Evolutionary conservation across 768 basidiomycete species (phyloP).

Genomic region (Mycena vitilis): DNA sequence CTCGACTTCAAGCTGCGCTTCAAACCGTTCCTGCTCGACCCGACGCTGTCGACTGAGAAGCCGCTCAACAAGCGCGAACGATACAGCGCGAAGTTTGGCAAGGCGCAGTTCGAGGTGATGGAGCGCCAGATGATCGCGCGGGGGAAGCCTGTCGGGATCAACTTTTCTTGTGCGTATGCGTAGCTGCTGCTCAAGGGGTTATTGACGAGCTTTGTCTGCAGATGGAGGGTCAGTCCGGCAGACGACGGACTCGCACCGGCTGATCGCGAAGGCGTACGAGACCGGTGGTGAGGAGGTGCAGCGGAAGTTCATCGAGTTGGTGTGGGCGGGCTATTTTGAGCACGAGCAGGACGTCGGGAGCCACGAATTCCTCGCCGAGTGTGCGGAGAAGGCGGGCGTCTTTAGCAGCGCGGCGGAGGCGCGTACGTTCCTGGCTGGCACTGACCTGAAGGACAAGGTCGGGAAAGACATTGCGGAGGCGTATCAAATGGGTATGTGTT

Average conservation of each 20-base stretch:
- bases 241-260: conserved; percentile 36
- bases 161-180: conserved; percentile 28
- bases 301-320: conserved; percentile 29
- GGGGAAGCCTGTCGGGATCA: conserved; percentile 26
- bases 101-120: conserved; percentile 13
- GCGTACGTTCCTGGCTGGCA: conserved; percentile 15
- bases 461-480: conserved; percentile 28
- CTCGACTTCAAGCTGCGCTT: conserved; percentile 34
- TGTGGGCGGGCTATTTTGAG: conserved; percentile 35
- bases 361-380: conserved; percentile 32
- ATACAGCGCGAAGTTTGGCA: conserved; percentile 23
- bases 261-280: conserved; percentile 33
- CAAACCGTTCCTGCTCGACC: conserved; percentile 36
- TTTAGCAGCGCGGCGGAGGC: conserved; percentile 26
- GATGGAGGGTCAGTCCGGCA: conserved; percentile 32
- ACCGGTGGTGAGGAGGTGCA: conserved; percentile 30
- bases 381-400: conserved; percentile 26
- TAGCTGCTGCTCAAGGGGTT: too few relatives aligned
- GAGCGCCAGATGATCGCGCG: conserved; percentile 29
- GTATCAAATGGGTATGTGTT: conserved; percentile 10
- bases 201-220: neutral
- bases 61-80: conserved; percentile 31
- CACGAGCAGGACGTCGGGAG: conserved; percentile 29
- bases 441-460: conserved; percentile 25
- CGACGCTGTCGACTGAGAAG: conserved; percentile 11